Evolutionary conservation across 352 stramenopile species (phyloP).

Genomic region (Phytophthora europaea): DNA sequence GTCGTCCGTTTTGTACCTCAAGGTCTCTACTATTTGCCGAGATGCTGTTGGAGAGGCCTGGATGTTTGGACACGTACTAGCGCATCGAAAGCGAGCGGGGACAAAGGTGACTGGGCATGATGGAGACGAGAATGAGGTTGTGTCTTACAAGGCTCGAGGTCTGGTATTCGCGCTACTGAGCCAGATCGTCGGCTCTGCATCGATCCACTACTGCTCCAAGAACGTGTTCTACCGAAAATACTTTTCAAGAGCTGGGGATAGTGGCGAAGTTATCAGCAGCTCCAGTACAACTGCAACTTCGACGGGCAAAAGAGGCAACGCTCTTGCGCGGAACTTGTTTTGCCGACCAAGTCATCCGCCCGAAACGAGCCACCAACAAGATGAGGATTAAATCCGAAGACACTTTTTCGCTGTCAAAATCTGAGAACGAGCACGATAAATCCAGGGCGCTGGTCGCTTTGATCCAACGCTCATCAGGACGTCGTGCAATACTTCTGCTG

Average conservation of each 20-base stretch:
- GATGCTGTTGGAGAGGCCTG: constrained; percentile 39
- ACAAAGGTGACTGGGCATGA: neutral
- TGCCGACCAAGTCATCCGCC: constrained; percentile 25
- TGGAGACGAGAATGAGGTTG: constrained; percentile 34
- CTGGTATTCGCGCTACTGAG: constrained; percentile 33
- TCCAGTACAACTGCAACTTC: neutral
- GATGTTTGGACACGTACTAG: constrained; percentile 36
- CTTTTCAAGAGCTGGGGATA: constrained; percentile 1
- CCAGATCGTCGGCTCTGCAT: constrained; percentile 34
- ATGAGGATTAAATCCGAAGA: constrained; percentile 3
- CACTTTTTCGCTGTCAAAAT: constrained; percentile 11
- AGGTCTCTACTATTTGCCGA: constrained; percentile 38
- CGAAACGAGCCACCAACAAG: neutral
- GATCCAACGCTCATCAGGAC: constrained; percentile 8
- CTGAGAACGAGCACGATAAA: constrained; percentile 40
- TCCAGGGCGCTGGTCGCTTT: constrained; percentile 3
- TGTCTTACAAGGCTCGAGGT: constrained; percentile 26
- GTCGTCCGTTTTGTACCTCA: constrained; percentile 33
- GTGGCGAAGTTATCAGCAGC: neutral
- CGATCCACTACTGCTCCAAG: constrained; percentile 39
- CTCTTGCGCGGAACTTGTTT: constrained; percentile 27
- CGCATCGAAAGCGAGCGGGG: constrained; percentile 16
- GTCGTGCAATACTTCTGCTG: neutral
- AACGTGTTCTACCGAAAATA: constrained; percentile 38
- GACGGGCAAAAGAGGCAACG: constrained; percentile 12